Percentiles rank a stretch among this genome's conserved stretches.
Evolutionary conservation across 225 moss, liverwort and hornwort species (phyloP).

Genomic region (Polytrichum formosum): DNA sequence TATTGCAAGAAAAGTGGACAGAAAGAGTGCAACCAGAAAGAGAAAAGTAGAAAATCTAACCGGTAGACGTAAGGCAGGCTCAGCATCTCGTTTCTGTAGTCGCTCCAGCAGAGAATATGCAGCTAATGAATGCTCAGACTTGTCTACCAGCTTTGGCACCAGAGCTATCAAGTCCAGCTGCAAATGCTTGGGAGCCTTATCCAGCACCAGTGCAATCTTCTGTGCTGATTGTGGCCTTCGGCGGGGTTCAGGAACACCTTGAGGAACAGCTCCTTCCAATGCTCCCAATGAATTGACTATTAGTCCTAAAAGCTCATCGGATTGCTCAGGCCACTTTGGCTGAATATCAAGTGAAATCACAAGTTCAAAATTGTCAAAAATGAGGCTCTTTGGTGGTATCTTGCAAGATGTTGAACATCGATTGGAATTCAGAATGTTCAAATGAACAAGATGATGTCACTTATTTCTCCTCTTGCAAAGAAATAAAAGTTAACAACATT

Average conservation of each 20-base stretch:
- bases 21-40: neutral
- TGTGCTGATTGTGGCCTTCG: conserved; percentile 98
- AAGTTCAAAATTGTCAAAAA: no score
- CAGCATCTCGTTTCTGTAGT: conserved; percentile 87
- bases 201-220: conserved; percentile 95
- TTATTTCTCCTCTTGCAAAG: no score
- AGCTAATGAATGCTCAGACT: conserved; percentile 94
- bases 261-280: conserved; percentile 95
- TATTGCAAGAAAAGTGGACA: neutral
- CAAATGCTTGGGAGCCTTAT: conserved; percentile 99
- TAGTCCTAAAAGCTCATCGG: conserved; percentile 93
- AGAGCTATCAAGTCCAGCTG: conserved; percentile 98
- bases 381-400: no score
- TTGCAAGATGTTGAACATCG: no score
- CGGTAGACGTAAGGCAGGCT: conserved; percentile 82
- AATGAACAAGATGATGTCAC: no score
- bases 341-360: conserved; percentile 26
- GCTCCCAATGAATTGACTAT: conserved; percentile 99
- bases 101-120: conserved; percentile 91
- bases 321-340: conserved; percentile 99
- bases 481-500: no score
- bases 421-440: no score
- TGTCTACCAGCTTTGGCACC: conserved; percentile 99
- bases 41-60: conserved; percentile 40
- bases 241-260: conserved; percentile 95